Base-by-base conservation (phyloP, 768 basidiomycete species). In the Tulasnella sp. region DNA sequence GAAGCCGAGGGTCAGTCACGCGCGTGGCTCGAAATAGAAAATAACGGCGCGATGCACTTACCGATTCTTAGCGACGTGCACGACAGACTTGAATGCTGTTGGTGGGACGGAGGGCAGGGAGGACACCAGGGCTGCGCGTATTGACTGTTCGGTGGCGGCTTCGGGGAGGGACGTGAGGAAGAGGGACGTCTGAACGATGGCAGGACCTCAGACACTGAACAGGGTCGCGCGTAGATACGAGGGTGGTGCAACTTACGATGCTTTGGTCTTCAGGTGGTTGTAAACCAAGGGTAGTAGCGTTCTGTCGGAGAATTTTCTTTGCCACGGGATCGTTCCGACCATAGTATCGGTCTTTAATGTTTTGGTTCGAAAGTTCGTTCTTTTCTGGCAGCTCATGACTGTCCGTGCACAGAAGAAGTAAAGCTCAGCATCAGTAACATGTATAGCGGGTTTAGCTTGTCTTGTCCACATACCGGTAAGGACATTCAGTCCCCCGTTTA, bases 291-390 rank as follows among this genome's bases (percentile, higher is more conserved):
- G 83, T 86, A 67, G 92, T 92, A 0, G 97, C 96, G 83, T 94
- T 90, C n/a, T 85, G 87, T 2, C 88, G 83, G 84, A 99, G 83
- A 67, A 99, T 96, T 85, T 95, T 98, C 79, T 89, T 90, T 13
- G 98, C 98, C 5, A 99, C 97, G 16, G 97, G 95, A 82, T 99
- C 98, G 80, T 93, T 94, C 37, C 87, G 86, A 7, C 98, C 98
- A 84, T 99, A 91, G 84, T 95, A 99, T 74, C 98, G 88, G 85
- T 99, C 97, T 81, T 93, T 91, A 73, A 99, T 91, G 82, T 95
- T 98, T 85, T 99, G 97, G 81, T 95, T 92, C 16, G 93, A 88
- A 69, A 96, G 84, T 55, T 91, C 94, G 79, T 92, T 93, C 81
- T 95, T 89, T 23, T 88, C 88, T 0, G 95, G 95, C 82, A 92